These are phyloP conservation scores for Fraxinus sp. DNA, from an alignment of 305 asterid species.

Conservation along the genomic window DNA sequence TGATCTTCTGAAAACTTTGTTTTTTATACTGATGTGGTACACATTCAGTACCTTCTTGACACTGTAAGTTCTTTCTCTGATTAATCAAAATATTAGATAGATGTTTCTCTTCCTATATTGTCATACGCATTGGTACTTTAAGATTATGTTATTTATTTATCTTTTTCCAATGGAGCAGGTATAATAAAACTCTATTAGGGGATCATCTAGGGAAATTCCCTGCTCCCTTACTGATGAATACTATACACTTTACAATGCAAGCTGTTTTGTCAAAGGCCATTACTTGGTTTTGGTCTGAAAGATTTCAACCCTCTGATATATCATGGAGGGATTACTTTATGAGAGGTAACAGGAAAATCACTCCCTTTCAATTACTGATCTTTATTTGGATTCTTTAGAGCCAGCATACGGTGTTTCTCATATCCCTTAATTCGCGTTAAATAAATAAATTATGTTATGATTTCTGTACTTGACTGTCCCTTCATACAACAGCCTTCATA, in stretches of 20 bases:
- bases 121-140: slow-evolving; percentile 17
- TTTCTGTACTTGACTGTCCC: not conserved
- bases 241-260: slow-evolving; percentile 91
- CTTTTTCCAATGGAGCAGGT: slow-evolving; percentile 48
- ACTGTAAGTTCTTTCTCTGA: slow-evolving; percentile 55
- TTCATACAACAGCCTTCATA: not conserved
- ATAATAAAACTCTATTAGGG: slow-evolving; percentile 89
- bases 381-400: not conserved
- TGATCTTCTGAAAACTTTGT: slow-evolving; percentile 77
- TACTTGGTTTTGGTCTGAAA: slow-evolving; percentile 87
- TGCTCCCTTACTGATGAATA: slow-evolving; percentile 92
- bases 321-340: slow-evolving; percentile 88
- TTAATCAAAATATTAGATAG: not conserved
- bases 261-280: slow-evolving; percentile 79
- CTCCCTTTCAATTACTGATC: slow-evolving; percentile 2
- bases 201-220: slow-evolving; percentile 93
- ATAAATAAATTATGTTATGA: not conserved
- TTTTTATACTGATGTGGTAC: slow-evolving; percentile 86
- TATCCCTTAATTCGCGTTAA: not conserved
- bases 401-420: not conserved
- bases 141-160: slow-evolving; percentile 12
- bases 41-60: slow-evolving; percentile 91
- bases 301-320: slow-evolving; percentile 70
- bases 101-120: not conserved
- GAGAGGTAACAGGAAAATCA: slow-evolving; percentile 54